Conservation (phyloP, 2,329 filamentous ascomycete genomes). For the Dothideomycetidae sp. region DNA sequence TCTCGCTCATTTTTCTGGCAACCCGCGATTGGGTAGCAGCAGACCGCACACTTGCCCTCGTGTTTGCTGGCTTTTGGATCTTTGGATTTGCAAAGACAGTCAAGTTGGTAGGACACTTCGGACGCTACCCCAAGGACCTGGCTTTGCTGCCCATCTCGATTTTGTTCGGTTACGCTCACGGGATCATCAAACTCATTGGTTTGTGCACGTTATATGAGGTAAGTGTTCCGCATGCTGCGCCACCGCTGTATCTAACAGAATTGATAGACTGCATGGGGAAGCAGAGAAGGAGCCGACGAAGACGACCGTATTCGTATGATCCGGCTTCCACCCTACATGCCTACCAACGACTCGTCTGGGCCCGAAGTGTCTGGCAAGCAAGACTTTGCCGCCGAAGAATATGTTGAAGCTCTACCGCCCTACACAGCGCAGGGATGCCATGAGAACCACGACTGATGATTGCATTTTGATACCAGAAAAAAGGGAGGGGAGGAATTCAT, state of each 20-base stretch:
- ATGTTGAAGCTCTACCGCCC: not conserved
- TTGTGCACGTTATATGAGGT: conserved; percentile 58
- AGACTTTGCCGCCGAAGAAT: conserved; percentile 2
- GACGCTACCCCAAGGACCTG: conserved; percentile 69
- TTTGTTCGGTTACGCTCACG: conserved; percentile 84
- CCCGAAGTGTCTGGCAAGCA: not conserved
- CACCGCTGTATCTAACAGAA: conserved; percentile 5
- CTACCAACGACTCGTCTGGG: not conserved
- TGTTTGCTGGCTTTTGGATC: conserved; percentile 55
- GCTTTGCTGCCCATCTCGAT: conserved; percentile 72
- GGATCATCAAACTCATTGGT: conserved; percentile 81
- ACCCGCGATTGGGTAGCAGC: conserved; percentile 33
- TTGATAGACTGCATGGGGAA: conserved; percentile 81
- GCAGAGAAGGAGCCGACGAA: conserved; percentile 77
- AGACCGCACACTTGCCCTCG: conserved; percentile 35
- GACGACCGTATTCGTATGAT: conserved; percentile 61
- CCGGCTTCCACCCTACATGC: conserved; percentile 21
- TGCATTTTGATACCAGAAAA: conserved; percentile 3
- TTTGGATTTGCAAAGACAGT: conserved; percentile 74
- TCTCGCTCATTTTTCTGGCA: conserved; percentile 55
- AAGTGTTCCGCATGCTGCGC: conserved; percentile 26
- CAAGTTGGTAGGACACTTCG: conserved; percentile 77
- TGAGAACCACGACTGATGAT: conserved; percentile 8
- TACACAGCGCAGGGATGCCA: not conserved
- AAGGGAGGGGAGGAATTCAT: too few species aligned